Conservation (phyloP, 225 moss, liverwort and hornwort species). For the Bryoerythrophyllum caledonicum region DNA sequence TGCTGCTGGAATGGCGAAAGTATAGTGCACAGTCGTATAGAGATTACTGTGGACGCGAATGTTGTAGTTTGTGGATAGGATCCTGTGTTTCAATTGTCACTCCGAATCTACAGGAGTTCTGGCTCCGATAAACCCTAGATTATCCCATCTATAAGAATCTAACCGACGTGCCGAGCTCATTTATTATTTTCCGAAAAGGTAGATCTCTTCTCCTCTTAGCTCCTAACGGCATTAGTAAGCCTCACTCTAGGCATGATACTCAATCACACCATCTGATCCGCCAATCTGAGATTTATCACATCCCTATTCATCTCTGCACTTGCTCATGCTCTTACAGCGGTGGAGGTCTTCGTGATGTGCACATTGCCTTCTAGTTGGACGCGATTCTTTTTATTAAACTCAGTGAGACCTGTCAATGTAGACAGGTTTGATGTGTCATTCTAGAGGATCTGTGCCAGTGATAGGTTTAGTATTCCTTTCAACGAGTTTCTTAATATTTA, state of each 20-base stretch:
- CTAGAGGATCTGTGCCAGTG: background rate
- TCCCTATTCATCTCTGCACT: background rate
- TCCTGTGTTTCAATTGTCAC: background rate
- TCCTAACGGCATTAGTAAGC: background rate
- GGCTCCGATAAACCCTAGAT: background rate
- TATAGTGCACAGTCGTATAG: background rate
- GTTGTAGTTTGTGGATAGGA: background rate
- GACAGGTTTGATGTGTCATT: background rate
- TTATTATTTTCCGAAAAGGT: background rate
- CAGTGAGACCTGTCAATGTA: background rate
- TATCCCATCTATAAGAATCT: background rate
- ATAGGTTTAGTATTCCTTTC: background rate
- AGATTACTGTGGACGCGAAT: background rate
- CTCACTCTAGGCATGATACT: too few relatives aligned
- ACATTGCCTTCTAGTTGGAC: background rate
- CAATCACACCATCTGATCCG: too few relatives aligned
- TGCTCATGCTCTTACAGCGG: background rate
- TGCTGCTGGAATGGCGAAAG: background rate
- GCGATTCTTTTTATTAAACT: background rate
- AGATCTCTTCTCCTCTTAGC: conserved; percentile 1
- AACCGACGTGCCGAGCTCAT: background rate
- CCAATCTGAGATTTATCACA: too few relatives aligned
- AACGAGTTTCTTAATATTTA: background rate
- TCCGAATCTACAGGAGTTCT: background rate
- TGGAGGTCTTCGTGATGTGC: conserved; percentile 4